Base-by-base conservation (phyloP, 176 grass and related monocot species). In the Triticum urartu region DNA sequence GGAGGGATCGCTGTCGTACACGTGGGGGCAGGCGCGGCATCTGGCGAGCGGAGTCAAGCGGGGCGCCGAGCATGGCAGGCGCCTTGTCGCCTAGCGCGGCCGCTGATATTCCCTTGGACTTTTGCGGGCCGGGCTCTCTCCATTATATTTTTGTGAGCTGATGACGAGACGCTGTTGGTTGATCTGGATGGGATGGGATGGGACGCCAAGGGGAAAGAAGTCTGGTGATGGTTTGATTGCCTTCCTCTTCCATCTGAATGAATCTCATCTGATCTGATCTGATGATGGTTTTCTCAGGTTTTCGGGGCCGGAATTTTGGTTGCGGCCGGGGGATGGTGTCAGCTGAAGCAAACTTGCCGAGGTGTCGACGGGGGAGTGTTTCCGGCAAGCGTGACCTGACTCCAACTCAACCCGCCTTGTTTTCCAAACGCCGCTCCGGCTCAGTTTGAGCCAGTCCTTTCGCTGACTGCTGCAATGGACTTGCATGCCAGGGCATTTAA, bases 31-130 rank as follows among this genome's bases (percentile, higher is more conserved):
- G 81, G 71, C 50, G 72, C 64, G 58, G 92, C 88, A 95, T 95
- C 93, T 95, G 77, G 79, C 42, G 59, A 74, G 89, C 43, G 87
- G 80, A 88, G 4, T 88, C 85, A 73, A 77, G 69, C 85, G 33
- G 69, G 72, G 38, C 77, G 60, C 83, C 68, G 61, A 86, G 78
- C 24, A 24, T 78, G 83, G 63, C 81, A 64, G 40, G 61, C 64
- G 61, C 64, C 38, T 92, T 95, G 93, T 95, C 91, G 86, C 18
- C 36, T 93, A 88, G 91, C 48, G 88, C 36, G 64, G 22, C 52
- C 3, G 50, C 80, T 78, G 79, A 81, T 67, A 82, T 86, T 85
- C 79, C 79, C 18, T 73, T 30, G 60, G 64, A 40, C 45, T 66
- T 72, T 75, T 58, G 74, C 47, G 73, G 42, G 13, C 74, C 74